phyloP scores from a whole-genome alignment of 805 yeast genomes.

The Komagataella phaffii region DNA sequence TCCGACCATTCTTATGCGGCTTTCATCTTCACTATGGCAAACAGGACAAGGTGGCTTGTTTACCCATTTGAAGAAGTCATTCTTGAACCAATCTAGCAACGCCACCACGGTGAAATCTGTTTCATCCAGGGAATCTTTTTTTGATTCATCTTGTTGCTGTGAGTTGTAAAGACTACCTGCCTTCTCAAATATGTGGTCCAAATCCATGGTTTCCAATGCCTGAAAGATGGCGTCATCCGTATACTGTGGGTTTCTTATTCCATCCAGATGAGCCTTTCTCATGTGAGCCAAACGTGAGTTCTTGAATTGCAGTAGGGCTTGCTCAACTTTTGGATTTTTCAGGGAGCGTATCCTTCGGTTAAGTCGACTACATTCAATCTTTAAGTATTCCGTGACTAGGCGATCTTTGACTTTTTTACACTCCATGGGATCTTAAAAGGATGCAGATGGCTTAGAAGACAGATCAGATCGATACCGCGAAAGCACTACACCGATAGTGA shows the following conservation, averaged over 20 bases:
- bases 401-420: background rate
- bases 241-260: background rate
- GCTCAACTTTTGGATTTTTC: background rate
- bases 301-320: background rate
- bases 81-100: conserved; percentile 56
- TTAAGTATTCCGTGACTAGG: background rate
- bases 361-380: background rate
- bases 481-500: background rate
- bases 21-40: conserved; percentile 30
- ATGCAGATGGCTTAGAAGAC: background rate
- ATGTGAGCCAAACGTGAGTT: background rate
- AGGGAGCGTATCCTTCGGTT: background rate
- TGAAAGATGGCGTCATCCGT: background rate
- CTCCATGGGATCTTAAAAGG: background rate
- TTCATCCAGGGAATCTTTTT: conserved; percentile 20
- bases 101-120: conserved; percentile 48
- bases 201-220: background rate
- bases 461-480: background rate
- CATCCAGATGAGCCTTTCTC: background rate
- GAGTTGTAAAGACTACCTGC: background rate
- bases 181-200: background rate
- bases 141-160: background rate
- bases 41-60: conserved; percentile 47
- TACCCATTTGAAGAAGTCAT: conserved; percentile 76
- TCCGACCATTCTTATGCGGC: conserved; percentile 24